Evolutionary conservation across 2,329 filamentous ascomycete species (phyloP).

Genomic region (Aspergillus brunneoviolaceus): DNA sequence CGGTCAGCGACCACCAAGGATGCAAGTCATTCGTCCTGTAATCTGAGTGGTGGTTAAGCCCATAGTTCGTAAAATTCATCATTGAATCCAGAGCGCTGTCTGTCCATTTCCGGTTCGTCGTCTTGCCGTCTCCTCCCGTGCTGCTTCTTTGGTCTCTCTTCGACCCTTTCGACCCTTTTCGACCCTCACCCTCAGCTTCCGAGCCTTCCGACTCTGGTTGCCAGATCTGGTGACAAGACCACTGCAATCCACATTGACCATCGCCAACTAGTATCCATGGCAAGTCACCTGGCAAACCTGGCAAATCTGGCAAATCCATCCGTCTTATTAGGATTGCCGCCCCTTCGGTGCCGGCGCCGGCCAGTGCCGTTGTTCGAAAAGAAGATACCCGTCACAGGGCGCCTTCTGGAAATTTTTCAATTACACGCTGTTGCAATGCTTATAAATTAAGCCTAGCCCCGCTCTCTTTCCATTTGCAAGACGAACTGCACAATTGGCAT

Average conservation of each 20-base stretch:
- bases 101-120: slow-evolving; percentile 11
- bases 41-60: background rate
- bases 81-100: slow-evolving; percentile 3
- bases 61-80: background rate
- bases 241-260: slow-evolving; percentile 18
- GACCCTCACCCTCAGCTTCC: background rate
- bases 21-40: background rate
- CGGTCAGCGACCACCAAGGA: background rate
- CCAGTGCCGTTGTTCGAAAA: slow-evolving; percentile 6
- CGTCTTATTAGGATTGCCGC: slow-evolving; percentile 19
- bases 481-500: slow-evolving; percentile 9
- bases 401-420: slow-evolving; percentile 12
- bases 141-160: slow-evolving; percentile 15
- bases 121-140: slow-evolving; percentile 16
- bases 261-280: slow-evolving; percentile 20
- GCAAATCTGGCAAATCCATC: slow-evolving; percentile 12
- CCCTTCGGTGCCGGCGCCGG: slow-evolving; percentile 11
- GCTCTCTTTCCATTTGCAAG: slow-evolving; percentile 9
- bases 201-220: slow-evolving; percentile 4
- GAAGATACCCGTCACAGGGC: slow-evolving; percentile 2
- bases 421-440: slow-evolving; percentile 8
- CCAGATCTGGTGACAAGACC: slow-evolving; percentile 24
- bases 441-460: slow-evolving; percentile 23
- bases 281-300: slow-evolving; percentile 22
- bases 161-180: slow-evolving; percentile 21